phyloP scores from a whole-genome alignment of 2,329 filamentous ascomycete species.

The Sporothrix schenckii region DNA sequence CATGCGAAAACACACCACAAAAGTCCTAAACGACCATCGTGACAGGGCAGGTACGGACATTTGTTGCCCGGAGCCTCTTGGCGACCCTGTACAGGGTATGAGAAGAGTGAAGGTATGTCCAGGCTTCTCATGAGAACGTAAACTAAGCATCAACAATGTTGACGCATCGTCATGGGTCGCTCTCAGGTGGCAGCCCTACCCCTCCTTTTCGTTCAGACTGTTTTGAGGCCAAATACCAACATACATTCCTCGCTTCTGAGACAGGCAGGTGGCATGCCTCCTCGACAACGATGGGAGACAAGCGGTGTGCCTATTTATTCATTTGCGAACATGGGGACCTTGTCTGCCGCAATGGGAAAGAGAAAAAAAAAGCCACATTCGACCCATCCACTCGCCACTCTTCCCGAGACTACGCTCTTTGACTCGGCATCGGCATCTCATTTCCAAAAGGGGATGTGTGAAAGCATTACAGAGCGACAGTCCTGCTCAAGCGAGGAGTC shows the following conservation, averaged over 20 bases:
- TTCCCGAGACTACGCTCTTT: background rate
- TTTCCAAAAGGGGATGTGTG: constrained; percentile 7
- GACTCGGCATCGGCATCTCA: constrained; percentile 3
- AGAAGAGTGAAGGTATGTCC: background rate
- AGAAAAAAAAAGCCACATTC: constrained; percentile 2
- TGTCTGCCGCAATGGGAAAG: background rate
- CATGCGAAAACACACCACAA: background rate
- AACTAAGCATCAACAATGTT: background rate
- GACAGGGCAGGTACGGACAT: constrained; percentile 7
- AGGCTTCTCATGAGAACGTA: no score
- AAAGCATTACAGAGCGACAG: background rate
- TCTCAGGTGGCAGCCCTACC: no score
- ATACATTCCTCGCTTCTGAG: background rate
- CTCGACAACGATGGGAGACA: background rate
- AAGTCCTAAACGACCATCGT: background rate
- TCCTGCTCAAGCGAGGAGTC: constrained; percentile 6
- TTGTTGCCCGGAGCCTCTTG: background rate
- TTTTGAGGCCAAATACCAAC: background rate
- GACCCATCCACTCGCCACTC: background rate
- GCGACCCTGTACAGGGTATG: background rate
- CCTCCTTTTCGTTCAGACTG: no score
- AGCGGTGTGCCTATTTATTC: background rate
- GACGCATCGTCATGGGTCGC: no score
- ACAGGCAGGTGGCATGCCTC: background rate
- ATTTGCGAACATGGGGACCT: background rate